Base-by-base conservation (phyloP, 257 asterid genomes). In the Nicotiana obtusifolia region DNA sequence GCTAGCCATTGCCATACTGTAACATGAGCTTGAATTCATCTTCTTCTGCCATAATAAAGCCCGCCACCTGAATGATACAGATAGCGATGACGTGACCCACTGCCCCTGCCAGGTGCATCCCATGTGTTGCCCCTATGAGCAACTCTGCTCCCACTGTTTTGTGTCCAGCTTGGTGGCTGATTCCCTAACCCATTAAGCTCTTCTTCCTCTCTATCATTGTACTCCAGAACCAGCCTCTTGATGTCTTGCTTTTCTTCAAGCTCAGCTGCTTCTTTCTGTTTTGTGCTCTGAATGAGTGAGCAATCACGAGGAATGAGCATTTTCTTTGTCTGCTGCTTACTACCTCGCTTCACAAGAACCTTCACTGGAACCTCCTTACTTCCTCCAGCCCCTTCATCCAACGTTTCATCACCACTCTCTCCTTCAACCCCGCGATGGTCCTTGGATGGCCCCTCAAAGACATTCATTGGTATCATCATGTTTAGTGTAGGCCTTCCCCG, bases 201-300 rank as follows among this genome's bases (percentile, higher is more conserved):
- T 91, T 96, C 99, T 87, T 96, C 99, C 86, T 96, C 99, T 83
- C 99, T 88, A 60, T 96, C 98, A n/a, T 96, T 96, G 82, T 94
- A 96, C 84, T 96, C 99, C 77, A 96, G 76, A 81, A 96, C 95
- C 44, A 91, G 90, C 85, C 98, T 87, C 84, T 96, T 96, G 83
- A 96, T 96, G 88, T 96, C 98, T 87, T 96, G 95, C 78, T 96
- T 96, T 81, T 96, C 99, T 90, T 96, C 98, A 24, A 94, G 98
- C 88, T 96, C 99, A 11, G 98, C 99, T 14, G 98, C 99, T 90
- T 94, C 99, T 83, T 92, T 91, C 88, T 96, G 97, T 85, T 94
- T 96, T 10, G 98, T 91, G 90, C 98, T 90, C 91, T 92, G 99
- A 67, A 96, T 94, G 59, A 96, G 91, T 47, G 97, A 89, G 90